A percentile compares a stretch with the other conserved stretches of the same genome.
Evolutionary conservation across 495 filamentous ascomycete genomes (phyloP).

Genomic region (Aspergillus ostianus): DNA sequence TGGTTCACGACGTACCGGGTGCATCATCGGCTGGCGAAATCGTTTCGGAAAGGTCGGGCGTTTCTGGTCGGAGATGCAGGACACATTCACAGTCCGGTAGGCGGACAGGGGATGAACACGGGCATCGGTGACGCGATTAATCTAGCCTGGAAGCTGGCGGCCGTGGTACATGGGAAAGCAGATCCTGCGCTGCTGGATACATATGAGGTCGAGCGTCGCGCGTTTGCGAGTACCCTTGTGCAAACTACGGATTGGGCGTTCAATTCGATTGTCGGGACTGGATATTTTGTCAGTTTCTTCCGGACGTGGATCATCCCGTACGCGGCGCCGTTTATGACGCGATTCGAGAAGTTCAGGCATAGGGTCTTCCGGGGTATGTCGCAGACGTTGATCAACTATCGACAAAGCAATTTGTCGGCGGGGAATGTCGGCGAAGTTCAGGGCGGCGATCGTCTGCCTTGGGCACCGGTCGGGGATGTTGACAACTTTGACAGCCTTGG

Average conservation of each 20-base stretch:
- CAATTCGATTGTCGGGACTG: constrained; percentile 20
- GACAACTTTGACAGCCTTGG: constrained; percentile 34
- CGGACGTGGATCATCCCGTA: constrained; percentile 34
- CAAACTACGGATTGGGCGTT: constrained; percentile 34
- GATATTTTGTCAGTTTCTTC: constrained; percentile 25
- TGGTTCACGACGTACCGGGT: constrained; percentile 38
- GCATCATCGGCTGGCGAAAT: constrained; percentile 32
- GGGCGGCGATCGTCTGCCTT: constrained; percentile 37
- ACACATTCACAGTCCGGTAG: constrained; percentile 57
- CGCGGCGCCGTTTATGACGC: constrained; percentile 22
- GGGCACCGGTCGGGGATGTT: constrained; percentile 24
- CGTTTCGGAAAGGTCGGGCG: constrained; percentile 28
- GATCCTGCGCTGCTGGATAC: constrained; percentile 44
- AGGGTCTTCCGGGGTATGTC: constrained; percentile 29
- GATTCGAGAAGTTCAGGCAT: constrained; percentile 17
- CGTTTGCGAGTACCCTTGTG: constrained; percentile 31
- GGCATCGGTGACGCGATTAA: constrained; percentile 60
- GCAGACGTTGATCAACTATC: constrained; percentile 34
- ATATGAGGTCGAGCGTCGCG: constrained; percentile 50
- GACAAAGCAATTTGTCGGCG: constrained; percentile 20
- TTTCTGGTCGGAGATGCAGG: constrained; percentile 48
- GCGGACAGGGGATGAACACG: constrained; percentile 61
- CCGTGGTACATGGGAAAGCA: constrained; percentile 46
- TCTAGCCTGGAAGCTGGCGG: constrained; percentile 54
- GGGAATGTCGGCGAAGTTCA: constrained; percentile 21